Conservation (phyloP, 345 rosid species). For the Orychophragmus violaceus region DNA sequence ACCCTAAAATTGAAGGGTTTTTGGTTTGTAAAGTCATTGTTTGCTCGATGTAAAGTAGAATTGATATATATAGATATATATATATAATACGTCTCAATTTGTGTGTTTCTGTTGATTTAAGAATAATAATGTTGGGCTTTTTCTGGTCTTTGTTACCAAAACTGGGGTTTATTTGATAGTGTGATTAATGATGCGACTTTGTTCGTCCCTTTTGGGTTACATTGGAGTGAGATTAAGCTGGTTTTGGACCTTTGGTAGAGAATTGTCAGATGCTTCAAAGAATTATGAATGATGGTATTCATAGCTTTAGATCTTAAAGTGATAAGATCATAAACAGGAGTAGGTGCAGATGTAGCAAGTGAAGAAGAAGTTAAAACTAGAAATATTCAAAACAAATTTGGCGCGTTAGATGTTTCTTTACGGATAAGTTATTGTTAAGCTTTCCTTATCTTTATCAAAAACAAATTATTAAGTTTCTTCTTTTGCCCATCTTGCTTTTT, state of each 20-base stretch:
- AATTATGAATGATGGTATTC: not conserved
- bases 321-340: not conserved
- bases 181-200: not conserved
- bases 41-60: not conserved
- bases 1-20: not conserved
- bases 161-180: not conserved
- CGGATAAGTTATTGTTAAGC: slow-evolving; percentile 4
- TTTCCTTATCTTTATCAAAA: not conserved
- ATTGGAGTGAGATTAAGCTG: not conserved
- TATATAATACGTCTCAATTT: not conserved
- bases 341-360: not conserved
- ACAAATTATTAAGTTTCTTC: not conserved
- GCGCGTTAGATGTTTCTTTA: slow-evolving; percentile 21
- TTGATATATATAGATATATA: not conserved
- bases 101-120: not conserved
- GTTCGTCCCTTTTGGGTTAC: not conserved
- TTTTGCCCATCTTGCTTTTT: slow-evolving; percentile 20
- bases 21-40: not conserved
- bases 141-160: not conserved
- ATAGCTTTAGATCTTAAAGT: not conserved
- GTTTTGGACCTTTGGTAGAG: not conserved
- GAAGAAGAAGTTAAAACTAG: not conserved
- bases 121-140: not conserved
- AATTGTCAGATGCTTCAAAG: not conserved
- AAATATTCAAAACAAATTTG: slow-evolving; percentile 8